Percentiles rank a stretch among this genome's conserved stretches.
phyloP scores from a whole-genome alignment of 352 stramenopile genomes.

The Phytophthora cajani region DNA sequence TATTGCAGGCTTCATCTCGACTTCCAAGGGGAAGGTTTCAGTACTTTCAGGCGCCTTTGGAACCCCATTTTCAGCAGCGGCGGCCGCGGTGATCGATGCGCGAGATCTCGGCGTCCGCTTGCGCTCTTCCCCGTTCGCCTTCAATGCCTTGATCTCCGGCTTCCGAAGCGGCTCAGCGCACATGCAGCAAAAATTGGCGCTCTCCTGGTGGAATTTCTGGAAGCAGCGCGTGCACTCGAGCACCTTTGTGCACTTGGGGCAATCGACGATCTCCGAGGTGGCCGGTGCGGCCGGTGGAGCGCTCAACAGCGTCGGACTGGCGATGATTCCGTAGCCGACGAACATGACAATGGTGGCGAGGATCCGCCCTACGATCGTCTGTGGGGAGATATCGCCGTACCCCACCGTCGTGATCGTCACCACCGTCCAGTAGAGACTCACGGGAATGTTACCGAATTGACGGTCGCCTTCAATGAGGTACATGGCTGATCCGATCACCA shows the following conservation, averaged over 20 bases:
- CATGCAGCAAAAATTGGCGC: slow-evolving; percentile 80
- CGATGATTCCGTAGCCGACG: slow-evolving; percentile 84
- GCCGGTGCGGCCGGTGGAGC: slow-evolving; percentile 21
- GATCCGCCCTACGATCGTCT: slow-evolving; percentile 80
- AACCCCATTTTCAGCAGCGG: slow-evolving; percentile 6
- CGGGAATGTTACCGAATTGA: slow-evolving; percentile 84
- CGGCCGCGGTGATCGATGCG: slow-evolving; percentile 22
- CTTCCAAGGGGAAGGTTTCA: neutral
- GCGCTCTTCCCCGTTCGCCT: slow-evolving; percentile 46
- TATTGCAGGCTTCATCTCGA: slow-evolving; percentile 23
- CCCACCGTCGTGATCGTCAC: slow-evolving; percentile 88
- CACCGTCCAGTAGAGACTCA: slow-evolving; percentile 87
- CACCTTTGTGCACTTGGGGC: slow-evolving; percentile 48
- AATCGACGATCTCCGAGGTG: slow-evolving; percentile 28
- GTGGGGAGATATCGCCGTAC: slow-evolving; percentile 81
- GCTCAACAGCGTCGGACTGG: slow-evolving; percentile 70
- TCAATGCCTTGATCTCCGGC: slow-evolving; percentile 56
- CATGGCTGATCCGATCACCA: slow-evolving; percentile 85
- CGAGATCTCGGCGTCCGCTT: slow-evolving; percentile 56
- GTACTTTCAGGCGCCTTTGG: neutral
- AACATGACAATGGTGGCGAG: slow-evolving; percentile 86
- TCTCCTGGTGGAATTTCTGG: slow-evolving; percentile 77
- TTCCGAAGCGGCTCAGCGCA: slow-evolving; percentile 64
- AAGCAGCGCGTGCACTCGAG: slow-evolving; percentile 75
- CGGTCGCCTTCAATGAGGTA: slow-evolving; percentile 82